Conservation (phyloP, 2,329 filamentous ascomycete genomes). For the Penicillium sclerotigenum region DNA sequence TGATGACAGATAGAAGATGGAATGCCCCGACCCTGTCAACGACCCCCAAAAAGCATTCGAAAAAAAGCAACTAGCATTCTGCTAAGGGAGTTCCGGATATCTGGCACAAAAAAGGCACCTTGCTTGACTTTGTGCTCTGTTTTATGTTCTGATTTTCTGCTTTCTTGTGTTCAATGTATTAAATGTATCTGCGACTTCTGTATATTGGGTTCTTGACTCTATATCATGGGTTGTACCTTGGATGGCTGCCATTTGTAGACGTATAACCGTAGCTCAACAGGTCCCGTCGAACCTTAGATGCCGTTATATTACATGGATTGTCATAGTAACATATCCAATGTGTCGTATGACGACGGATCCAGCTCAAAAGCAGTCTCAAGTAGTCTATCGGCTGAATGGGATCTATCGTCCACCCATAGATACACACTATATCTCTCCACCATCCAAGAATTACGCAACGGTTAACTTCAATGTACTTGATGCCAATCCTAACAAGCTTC, state of each 20-base stretch:
- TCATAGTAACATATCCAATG: neutral
- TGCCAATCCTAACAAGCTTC: neutral
- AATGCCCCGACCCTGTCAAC: slow-evolving; percentile 42
- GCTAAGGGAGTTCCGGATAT: slow-evolving; percentile 73
- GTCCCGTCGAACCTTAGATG: neutral
- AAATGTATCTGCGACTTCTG: slow-evolving; percentile 29
- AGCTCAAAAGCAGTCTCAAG: neutral
- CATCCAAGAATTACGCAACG: too few species aligned
- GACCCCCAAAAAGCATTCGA: slow-evolving; percentile 50
- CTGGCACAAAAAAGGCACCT: slow-evolving; percentile 59
- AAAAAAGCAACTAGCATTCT: slow-evolving; percentile 51
- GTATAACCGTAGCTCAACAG: neutral
- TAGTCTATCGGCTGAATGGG: neutral
- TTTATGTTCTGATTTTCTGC: slow-evolving; percentile 40
- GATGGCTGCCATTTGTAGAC: neutral
- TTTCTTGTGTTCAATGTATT: slow-evolving; percentile 27
- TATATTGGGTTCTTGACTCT: slow-evolving; percentile 33
- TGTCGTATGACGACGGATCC: neutral
- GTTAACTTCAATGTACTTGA: neutral
- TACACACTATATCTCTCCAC: too few species aligned
- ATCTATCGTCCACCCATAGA: neutral
- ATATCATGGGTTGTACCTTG: slow-evolving; percentile 17
- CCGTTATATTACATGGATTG: too few species aligned
- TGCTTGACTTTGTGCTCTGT: slow-evolving; percentile 29
- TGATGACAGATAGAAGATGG: slow-evolving; percentile 50